Percentiles rank a stretch among this genome's conserved stretches.
Evolutionary conservation across 2,329 filamentous ascomycete species (phyloP).

Genomic region (Orbilia blumenaviensis): DNA sequence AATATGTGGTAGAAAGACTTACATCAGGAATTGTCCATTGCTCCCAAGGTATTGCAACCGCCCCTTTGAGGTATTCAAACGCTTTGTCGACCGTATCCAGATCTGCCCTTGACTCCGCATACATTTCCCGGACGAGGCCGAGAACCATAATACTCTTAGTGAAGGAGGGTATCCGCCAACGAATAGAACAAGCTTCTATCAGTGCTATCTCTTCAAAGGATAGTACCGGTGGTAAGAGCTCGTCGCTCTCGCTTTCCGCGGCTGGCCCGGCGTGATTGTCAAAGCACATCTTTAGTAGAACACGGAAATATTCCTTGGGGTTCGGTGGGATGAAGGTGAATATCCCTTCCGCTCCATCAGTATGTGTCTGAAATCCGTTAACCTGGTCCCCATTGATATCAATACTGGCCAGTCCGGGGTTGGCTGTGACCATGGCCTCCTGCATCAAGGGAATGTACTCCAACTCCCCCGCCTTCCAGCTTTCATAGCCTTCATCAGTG

Average conservation of each 20-base stretch:
- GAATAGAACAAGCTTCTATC: conserved; percentile 81
- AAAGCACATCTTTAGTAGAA: conserved; percentile 56
- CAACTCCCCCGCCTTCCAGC: conserved; percentile 89
- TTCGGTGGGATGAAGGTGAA: conserved; percentile 93
- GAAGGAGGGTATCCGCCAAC: conserved; percentile 88
- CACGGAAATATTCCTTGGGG: conserved; percentile 76
- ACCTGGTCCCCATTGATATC: conserved; percentile 67
- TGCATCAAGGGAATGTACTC: conserved; percentile 92
- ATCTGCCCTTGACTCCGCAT: conserved; percentile 80
- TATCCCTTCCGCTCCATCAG: conserved; percentile 67
- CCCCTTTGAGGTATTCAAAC: conserved; percentile 80
- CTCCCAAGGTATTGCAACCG: conserved; percentile 60
- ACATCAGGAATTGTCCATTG: conserved; percentile 65
- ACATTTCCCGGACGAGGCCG: conserved; percentile 86
- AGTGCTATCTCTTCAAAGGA: conserved; percentile 84
- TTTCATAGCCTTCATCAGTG: conserved; percentile 82
- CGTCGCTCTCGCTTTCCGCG: conserved; percentile 59
- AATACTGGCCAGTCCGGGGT: conserved; percentile 66
- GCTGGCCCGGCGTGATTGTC: conserved; percentile 61
- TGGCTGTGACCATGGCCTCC: conserved; percentile 75
- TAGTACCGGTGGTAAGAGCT: conserved; percentile 62
- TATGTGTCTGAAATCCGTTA: conserved; percentile 60
- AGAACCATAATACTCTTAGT: conserved; percentile 82
- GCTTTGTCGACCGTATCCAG: conserved; percentile 83
- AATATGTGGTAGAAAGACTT: neutral